Evolutionary conservation across 306 rosid species (phyloP).

Genomic region (Pyrus bretschneideri): DNA sequence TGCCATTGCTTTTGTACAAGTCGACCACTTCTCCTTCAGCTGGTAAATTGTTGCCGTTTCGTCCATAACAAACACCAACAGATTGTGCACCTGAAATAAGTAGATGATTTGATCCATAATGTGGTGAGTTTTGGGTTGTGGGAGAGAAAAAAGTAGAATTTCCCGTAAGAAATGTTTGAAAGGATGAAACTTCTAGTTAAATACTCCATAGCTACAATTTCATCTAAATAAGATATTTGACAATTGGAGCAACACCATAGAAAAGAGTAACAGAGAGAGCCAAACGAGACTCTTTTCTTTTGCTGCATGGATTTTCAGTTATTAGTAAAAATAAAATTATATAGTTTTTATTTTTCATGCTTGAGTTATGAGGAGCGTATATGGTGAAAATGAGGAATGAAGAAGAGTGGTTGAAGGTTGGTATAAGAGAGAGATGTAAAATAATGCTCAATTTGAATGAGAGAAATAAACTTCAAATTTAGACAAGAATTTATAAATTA

Average conservation of each 20-base stretch:
- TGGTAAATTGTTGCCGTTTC: conserved; percentile 25
- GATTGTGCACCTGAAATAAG: conserved; percentile 39
- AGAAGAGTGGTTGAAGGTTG: background rate
- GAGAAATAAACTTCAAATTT: too few relatives aligned
- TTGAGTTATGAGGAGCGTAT: background rate
- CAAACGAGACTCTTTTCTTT: background rate
- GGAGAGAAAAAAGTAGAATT: background rate
- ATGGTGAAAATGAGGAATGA: background rate
- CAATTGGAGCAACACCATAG: too few relatives aligned
- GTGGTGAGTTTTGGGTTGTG: background rate
- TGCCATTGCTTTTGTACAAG: conserved; percentile 26
- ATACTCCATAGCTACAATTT: background rate
- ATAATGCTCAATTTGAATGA: too few relatives aligned
- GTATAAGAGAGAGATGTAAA: background rate
- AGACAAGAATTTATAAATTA: too few relatives aligned
- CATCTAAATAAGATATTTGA: background rate
- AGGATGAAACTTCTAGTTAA: background rate
- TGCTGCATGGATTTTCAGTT: background rate
- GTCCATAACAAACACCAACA: conserved; percentile 48
- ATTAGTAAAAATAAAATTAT: too few relatives aligned
- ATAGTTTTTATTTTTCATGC: background rate
- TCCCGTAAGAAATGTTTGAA: background rate
- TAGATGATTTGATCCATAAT: background rate
- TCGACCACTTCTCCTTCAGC: conserved; percentile 24
- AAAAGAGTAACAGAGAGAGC: background rate